Evolutionary conservation across 164 flowering plant species (phyloP).

Genomic region (Tinospora cordifolia): DNA sequence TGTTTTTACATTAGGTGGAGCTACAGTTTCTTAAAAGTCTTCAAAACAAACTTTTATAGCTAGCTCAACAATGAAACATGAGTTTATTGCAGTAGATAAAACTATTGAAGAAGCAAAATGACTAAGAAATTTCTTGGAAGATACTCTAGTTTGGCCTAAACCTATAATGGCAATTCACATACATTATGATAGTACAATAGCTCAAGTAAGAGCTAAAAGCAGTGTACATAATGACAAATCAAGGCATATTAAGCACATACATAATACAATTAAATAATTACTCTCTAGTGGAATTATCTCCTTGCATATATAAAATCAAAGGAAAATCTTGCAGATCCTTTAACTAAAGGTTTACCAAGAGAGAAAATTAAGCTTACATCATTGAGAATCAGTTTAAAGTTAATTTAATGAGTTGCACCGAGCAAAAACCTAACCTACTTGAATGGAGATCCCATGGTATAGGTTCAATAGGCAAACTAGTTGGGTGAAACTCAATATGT

Average conservation of each 20-base stretch:
- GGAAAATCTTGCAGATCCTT: background rate
- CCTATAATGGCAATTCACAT: background rate
- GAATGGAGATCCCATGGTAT: too few relatives aligned
- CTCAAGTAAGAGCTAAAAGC: too few relatives aligned
- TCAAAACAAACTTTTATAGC: background rate
- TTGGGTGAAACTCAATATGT: too few relatives aligned
- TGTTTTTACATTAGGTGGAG: background rate
- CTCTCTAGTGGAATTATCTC: background rate
- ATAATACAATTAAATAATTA: background rate
- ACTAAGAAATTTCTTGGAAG: background rate
- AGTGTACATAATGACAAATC: too few relatives aligned
- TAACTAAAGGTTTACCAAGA: too few relatives aligned
- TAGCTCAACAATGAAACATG: background rate
- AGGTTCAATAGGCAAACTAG: too few relatives aligned
- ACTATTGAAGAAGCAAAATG: background rate
- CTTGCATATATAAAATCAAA: background rate
- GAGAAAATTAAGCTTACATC: too few relatives aligned
- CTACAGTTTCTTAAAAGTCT: background rate
- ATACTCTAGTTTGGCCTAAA: background rate
- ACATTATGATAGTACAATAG: too few relatives aligned
- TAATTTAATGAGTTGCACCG: too few relatives aligned
- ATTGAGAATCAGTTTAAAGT: too few relatives aligned
- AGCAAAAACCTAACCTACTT: too few relatives aligned
- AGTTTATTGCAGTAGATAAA: constrained; percentile 4
- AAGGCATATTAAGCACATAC: background rate